Base-by-base conservation (phyloP, 495 filamentous ascomycete genomes). In the Aspergillus sparsus region DNA sequence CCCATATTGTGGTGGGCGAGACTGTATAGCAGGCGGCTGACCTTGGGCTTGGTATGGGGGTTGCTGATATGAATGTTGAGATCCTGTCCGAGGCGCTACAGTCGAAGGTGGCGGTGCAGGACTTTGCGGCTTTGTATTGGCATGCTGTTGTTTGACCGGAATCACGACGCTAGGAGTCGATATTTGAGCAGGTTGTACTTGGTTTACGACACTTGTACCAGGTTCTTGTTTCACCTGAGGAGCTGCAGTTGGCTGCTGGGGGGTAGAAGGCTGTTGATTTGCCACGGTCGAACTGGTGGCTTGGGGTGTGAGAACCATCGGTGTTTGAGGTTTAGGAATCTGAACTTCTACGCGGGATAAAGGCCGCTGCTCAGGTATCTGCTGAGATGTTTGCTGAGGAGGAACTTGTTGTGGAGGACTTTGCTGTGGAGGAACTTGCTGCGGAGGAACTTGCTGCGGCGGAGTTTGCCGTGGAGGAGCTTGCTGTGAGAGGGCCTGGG, bases 181-280 rank as follows among this genome's bases (percentile, higher is more conserved):
- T 44, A 62, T 53, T 33, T 66, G 58, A 12, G 66, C 58, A 49
- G 63, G 46, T 8, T 67, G 54, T 13, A 58, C 42, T 42, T 68
- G 68, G 1, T 50, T 51, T 27, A 60, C 34, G 21, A 53, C 45
- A 1, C 47, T 44, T 13, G 49, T 39, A 45, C 60, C 62, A 42
- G 73, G 66, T 31, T 80, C 77, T 60, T 74, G 69, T 54, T 78
- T 80, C 10, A 75, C 55, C 6, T 66, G 65, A 7, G 66, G 64
- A 1, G 65, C 50, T 5, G 59, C 34, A 36, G 61, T 58, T 4
- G 66, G 39, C 18, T 44, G 55, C 37, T 70, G 68, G 8, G 65
- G 45, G 6, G 66, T 57, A 7, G 71, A 64, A 1, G 64, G 62
- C 31, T 64, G 63, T 10, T 65, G 65, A 18, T 58, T 64, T 18